Evolutionary conservation across 768 basidiomycete genomes (phyloP), one percentile per base, ranked within the genome.

Genomic region (Mrakia gelida): DNA sequence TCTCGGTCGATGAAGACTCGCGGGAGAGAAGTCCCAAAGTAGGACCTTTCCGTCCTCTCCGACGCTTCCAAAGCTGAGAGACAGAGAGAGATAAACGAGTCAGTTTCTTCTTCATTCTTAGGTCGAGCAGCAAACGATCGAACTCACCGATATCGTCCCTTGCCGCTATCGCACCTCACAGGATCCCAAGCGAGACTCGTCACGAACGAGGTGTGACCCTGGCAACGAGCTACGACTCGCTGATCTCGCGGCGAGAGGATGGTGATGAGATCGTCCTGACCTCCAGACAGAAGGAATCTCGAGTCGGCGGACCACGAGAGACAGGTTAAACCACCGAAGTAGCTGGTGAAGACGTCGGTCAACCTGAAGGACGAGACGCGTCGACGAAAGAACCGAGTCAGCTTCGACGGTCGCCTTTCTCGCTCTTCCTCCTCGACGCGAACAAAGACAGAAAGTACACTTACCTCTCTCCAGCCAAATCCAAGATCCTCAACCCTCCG

Each of bases 31-130:
- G 84, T 95, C 95, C 95, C 95, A 98, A 80, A 98, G 82, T 63
- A 97, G 92, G 7, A 99, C 82, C 83, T 95, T 95, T 83, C 95
- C 97, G 81, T 99, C 97, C 84, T 98, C 96, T 26, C 95, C 97
- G 3, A 98, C 94, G 82, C 93, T 95, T 2, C 92, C 94, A 82
- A 99, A 78, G 7, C 68, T 71, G 43, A 3, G 68, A 71, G 26
- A 5, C 13, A 16, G 45, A 8, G 23, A 6, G 41, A n/a, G 21
- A 41, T 41, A 3, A 13, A 67, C 3, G 34, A 30, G 65, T 67
- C 65, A 67, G 65, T 7, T 67, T 16, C 38, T 3, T 45, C 16
- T 7, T 11, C 34, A 9, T 13, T 1, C 15, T 7, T 23, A 26
- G 10, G 10, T 18, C 65, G 10, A 30, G 32, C 13, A 41, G 21